Evolutionary conservation across 257 asterid species (phyloP).

Genomic region (Solanum chmielewskii): DNA sequence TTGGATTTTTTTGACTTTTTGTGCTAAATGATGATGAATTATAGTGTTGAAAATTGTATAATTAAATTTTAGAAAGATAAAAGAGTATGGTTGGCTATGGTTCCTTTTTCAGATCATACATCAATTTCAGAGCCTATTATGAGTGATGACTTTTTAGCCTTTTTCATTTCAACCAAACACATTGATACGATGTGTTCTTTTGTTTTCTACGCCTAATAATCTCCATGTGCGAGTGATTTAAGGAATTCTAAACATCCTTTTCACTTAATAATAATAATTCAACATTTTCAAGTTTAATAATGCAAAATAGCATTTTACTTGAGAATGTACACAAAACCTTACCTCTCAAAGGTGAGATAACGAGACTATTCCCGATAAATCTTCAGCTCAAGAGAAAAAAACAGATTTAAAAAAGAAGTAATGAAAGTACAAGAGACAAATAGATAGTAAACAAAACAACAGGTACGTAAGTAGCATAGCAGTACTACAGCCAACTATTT

Average conservation of each 20-base stretch:
- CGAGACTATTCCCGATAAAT: no score
- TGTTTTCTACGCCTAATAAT: background rate
- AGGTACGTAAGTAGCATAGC: background rate
- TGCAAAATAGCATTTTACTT: background rate
- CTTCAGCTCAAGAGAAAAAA: background rate
- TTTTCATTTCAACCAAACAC: background rate
- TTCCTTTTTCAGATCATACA: background rate
- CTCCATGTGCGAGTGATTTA: background rate
- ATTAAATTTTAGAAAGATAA: background rate
- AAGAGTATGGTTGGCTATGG: constrained; percentile 1
- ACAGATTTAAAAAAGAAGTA: no score
- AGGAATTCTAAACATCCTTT: background rate
- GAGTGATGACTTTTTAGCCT: background rate
- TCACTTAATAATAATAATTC: background rate
- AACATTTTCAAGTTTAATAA: background rate
- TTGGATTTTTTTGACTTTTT: background rate
- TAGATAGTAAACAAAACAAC: background rate
- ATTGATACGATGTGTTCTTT: background rate
- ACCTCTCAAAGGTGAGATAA: background rate
- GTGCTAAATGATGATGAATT: background rate
- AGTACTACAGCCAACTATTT: background rate
- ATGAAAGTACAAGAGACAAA: no score
- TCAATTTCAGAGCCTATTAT: constrained; percentile 2
- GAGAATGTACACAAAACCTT: background rate
- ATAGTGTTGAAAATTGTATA: background rate